Conservation (phyloP, 352 stramenopile species). For the Pythium brassicae region DNA sequence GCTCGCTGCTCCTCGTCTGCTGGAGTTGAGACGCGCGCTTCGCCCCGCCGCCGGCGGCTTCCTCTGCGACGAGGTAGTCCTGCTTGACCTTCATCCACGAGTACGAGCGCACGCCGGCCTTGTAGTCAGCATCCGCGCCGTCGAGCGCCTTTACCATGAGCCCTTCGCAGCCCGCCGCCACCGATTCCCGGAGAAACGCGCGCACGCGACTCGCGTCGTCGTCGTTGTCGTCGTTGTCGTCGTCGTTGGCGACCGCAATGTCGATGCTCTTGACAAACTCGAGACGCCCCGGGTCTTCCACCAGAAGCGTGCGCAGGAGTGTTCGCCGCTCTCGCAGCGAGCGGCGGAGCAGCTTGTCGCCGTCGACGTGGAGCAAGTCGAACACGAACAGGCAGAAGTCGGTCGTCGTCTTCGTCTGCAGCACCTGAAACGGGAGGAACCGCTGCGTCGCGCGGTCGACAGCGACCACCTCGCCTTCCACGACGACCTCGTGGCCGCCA, state of each 20-base stretch:
- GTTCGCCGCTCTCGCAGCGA: conserved; percentile 40
- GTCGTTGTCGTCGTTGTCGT: background rate
- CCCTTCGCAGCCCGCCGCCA: conserved; percentile 66
- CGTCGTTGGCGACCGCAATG: conserved; percentile 19
- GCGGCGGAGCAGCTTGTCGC: conserved; percentile 34
- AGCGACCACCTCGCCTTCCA: conserved; percentile 78
- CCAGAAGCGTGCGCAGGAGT: conserved; percentile 29
- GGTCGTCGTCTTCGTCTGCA: conserved; percentile 69
- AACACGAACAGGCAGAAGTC: conserved; percentile 80
- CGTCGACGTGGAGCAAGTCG: conserved; percentile 59
- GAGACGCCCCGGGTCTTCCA: conserved; percentile 33
- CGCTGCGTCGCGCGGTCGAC: conserved; percentile 39
- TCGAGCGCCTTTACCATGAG: conserved; percentile 77
- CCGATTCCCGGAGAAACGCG: conserved; percentile 38
- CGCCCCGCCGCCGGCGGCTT: too few species aligned
- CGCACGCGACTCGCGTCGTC: conserved; percentile 18
- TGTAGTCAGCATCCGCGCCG: conserved; percentile 45
- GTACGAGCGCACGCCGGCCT: conserved; percentile 63
- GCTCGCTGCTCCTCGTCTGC: conserved; percentile 11
- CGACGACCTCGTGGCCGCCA: conserved; percentile 32
- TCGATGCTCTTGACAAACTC: conserved; percentile 66
- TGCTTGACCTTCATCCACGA: conserved; percentile 87
- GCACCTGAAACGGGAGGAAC: conserved; percentile 72
- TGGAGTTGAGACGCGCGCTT: too few species aligned
- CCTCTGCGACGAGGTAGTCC: conserved; percentile 49